Evolutionary conservation across 208 protist species (phyloP), one percentile per base, ranked within the genome.

Genomic region (Herpetomonas samuelpessoai): DNA sequence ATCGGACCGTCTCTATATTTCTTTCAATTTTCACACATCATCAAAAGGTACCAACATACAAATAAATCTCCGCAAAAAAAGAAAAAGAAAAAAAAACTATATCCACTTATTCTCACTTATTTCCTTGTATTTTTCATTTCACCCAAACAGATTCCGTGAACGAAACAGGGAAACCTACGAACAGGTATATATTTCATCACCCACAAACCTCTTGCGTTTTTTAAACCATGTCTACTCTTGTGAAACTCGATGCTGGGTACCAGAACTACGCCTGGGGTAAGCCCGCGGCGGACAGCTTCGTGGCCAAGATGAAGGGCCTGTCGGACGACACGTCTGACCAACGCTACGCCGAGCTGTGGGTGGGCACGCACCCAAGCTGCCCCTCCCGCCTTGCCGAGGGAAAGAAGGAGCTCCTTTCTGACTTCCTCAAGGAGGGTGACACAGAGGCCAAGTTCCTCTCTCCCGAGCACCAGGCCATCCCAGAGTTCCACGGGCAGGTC

Each of bases 341-440:
- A 54, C 74, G 73, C 54, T 95, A 86, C 71, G 96, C 97, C 18
- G 98, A 99, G 79, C 68, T 99, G 45, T 99, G 98, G 98, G 97
- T 99, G 50, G 98, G 98, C 19, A 98, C 97, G 26, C 98, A 99
- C 67, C 77, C 85, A 1, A 96, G 65, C 44, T 96, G 86, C 41
- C 97, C 97, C 2, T 96, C 96, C 6, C 54, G 61, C 21, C 38
- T 70, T 21, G 64, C 61, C 27, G 72, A 44, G 7, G 65, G 60
- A 12, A 62, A 62, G 21, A 77, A 75, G 16, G 29, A 83, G 57
- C 65, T 81, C 60, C 81, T 93, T n/a, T 50, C 38, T 21, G 81
- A 81, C 24, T 90, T 85, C 63, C 51, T 93, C n/a, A 65, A 51
- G 35, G 49, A 79, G 12, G 63, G 54, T 3, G 57, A 50, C n/a